A percentile compares a stretch with the other conserved stretches of the same genome.
phyloP scores from a whole-genome alignment of 2,329 filamentous ascomycete species.

The Colletotrichum sp. region DNA sequence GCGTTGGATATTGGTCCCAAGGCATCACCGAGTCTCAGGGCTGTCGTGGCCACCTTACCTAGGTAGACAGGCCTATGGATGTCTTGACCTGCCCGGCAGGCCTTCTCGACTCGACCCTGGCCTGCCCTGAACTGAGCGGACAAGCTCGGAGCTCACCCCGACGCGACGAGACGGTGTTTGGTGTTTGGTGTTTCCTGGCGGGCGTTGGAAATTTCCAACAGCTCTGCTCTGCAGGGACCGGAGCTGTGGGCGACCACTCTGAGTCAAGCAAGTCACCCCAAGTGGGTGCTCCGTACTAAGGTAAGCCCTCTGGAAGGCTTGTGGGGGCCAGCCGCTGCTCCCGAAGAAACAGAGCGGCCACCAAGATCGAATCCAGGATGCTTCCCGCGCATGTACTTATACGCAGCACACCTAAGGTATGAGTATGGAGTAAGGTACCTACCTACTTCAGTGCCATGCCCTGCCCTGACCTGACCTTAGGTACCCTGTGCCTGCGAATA shows the following conservation, averaged over 20 bases:
- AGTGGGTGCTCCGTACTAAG: no score
- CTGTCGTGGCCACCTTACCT: background rate
- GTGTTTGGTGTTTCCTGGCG: background rate
- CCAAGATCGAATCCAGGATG: background rate
- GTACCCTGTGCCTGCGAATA: background rate
- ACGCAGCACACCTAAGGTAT: no score
- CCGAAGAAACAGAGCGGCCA: background rate
- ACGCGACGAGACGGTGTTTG: background rate
- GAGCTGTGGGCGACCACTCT: background rate
- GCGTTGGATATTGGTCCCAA: background rate
- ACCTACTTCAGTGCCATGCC: background rate
- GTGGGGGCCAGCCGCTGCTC: background rate
- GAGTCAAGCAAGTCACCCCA: background rate
- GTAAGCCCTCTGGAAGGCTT: background rate
- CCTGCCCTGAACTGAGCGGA: background rate
- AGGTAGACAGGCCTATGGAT: background rate
- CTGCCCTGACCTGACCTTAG: background rate
- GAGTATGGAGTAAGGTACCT: no score
- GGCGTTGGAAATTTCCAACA: background rate
- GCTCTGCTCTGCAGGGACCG: background rate
- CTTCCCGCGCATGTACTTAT: background rate
- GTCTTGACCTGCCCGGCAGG: background rate
- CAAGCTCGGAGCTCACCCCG: background rate
- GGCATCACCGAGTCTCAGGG: background rate
- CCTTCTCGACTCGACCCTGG: background rate